A percentile compares a stretch with the other conserved stretches of the same genome.
Evolutionary conservation across 2,329 filamentous ascomycete species (phyloP).

Genomic region (Colletotrichum abscissum): DNA sequence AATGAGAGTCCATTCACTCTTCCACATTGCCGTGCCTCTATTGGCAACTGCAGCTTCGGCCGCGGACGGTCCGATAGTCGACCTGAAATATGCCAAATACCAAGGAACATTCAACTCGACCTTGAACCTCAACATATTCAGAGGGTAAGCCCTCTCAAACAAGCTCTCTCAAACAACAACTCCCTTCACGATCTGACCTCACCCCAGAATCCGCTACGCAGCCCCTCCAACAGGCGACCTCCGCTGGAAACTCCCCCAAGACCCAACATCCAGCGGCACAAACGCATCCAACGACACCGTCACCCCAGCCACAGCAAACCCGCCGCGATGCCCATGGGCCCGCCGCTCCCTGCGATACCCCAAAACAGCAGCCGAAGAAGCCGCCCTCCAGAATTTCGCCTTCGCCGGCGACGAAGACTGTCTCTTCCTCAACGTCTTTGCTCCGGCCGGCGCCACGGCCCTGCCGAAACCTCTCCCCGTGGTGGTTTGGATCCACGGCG

Average conservation of each 20-base stretch:
- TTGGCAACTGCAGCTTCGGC: not conserved
- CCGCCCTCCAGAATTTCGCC: not conserved
- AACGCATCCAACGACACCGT: not conserved
- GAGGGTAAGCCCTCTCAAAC: not conserved
- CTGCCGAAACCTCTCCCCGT: constrained; percentile 24
- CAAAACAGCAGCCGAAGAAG: constrained; percentile 13
- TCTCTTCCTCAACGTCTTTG: not conserved
- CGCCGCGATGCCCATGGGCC: constrained; percentile 22
- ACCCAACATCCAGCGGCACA: not conserved
- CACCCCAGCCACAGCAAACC: constrained; percentile 1
- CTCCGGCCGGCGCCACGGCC: not conserved
- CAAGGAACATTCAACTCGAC: constrained; percentile 9
- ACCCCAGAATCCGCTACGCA: constrained; percentile 14
- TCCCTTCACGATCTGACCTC: not conserved
- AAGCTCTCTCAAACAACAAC: too few species aligned
- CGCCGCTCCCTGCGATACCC: not conserved
- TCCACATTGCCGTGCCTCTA: not conserved
- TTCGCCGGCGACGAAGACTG: not conserved
- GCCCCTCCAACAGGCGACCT: constrained; percentile 5
- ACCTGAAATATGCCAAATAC: constrained; percentile 15
- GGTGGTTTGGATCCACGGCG: constrained; percentile 36
- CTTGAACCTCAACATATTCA: constrained; percentile 17
- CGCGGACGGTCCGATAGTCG: not conserved
- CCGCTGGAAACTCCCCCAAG: constrained; percentile 18
- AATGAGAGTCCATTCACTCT: not conserved